Percentiles rank a stretch among this genome's conserved stretches.
phyloP scores from a whole-genome alignment of 2,329 filamentous ascomycete genomes.

The Aureobasidium musti region DNA sequence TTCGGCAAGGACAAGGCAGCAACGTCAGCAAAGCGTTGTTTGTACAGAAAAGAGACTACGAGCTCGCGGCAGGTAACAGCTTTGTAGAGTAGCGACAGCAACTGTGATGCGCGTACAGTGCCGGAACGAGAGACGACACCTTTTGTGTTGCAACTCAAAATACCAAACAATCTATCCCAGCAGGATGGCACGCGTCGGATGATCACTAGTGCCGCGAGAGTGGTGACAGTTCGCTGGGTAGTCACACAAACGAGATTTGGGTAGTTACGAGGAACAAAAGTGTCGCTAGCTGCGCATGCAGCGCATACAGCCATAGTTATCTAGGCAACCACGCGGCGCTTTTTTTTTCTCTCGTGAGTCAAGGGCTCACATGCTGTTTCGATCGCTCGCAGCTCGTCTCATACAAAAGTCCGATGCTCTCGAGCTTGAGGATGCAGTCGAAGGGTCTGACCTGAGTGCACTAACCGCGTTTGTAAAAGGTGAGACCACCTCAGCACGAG shows the following conservation, averaged over 20 bases:
- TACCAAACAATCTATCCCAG: conserved; percentile 8
- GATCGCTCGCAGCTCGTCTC: conserved; percentile 5
- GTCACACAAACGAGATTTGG: neutral
- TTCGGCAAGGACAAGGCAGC: neutral
- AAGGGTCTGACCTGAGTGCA: neutral
- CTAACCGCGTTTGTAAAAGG: neutral
- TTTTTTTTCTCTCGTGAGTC: conserved; percentile 3
- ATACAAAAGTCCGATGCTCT: conserved; percentile 3
- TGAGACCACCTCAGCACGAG: neutral
- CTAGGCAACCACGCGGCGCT: neutral
- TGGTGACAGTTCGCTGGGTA: neutral
- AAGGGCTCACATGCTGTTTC: conserved; percentile 4
- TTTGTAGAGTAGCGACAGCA: neutral
- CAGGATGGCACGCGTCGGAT: conserved; percentile 18
- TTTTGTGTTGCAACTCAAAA: neutral
- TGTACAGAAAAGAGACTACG: neutral
- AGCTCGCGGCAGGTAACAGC: neutral
- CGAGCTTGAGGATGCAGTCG: neutral
- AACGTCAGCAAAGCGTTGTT: conserved; percentile 1
- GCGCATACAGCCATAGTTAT: conserved; percentile 4
- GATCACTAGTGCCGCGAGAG: neutral
- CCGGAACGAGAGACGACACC: neutral
- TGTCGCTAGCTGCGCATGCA: neutral
- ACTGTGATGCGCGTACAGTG: too few species aligned
- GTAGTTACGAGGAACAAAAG: neutral